Conservation (phyloP, 2,329 filamentous ascomycete species). For the Polychaeton citri region DNA sequence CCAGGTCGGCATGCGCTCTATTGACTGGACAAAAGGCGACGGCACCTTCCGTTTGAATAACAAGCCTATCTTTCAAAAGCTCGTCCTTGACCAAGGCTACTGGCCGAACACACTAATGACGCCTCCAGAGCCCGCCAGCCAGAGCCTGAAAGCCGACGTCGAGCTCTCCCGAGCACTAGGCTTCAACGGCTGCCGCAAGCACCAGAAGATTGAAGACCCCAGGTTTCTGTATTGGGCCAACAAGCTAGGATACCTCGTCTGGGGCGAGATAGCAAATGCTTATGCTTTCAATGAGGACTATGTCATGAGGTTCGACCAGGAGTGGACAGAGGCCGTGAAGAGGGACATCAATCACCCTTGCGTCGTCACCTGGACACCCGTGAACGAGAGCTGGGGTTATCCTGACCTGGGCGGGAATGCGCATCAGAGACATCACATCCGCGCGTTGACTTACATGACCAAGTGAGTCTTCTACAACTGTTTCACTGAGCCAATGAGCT, state of each 20-base stretch:
- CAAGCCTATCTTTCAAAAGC: conserved; percentile 46
- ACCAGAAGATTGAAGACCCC: conserved; percentile 52
- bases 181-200: conserved; percentile 52
- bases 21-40: conserved; percentile 46
- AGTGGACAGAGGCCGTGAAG: conserved; percentile 51
- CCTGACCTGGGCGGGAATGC: conserved; percentile 41
- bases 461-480: conserved; percentile 24
- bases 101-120: conserved; percentile 50
- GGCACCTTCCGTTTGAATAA: conserved; percentile 47
- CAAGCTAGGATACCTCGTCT: conserved; percentile 47
- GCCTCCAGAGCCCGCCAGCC: conserved; percentile 33
- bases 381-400: conserved; percentile 54
- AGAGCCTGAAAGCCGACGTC: conserved; percentile 38
- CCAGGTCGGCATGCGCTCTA: conserved; percentile 46
- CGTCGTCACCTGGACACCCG: conserved; percentile 53
- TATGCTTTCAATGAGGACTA: conserved; percentile 50
- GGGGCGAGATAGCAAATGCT: conserved; percentile 52
- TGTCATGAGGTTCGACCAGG: conserved; percentile 46
- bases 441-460: conserved; percentile 49
- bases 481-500: not conserved
- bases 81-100: conserved; percentile 50
- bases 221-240: conserved; percentile 50
- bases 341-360: conserved; percentile 54
- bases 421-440: conserved; percentile 51
- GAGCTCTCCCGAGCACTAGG: conserved; percentile 46